phyloP scores from a whole-genome alignment of 495 filamentous ascomycete species.

The Astrothelium macrocarpum region DNA sequence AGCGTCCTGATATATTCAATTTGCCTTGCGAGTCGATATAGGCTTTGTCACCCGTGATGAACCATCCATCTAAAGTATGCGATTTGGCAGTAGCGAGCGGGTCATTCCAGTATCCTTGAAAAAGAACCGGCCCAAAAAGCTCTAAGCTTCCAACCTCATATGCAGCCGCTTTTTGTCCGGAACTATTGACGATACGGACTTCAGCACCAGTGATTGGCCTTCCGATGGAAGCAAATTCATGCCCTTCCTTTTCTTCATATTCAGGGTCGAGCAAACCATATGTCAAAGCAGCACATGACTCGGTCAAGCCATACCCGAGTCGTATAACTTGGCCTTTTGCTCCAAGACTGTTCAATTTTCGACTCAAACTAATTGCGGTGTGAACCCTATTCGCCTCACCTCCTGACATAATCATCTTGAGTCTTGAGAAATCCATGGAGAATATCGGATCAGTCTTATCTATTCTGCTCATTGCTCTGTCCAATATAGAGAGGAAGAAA shows the following conservation, averaged over 20 bases:
- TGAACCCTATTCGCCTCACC: not conserved
- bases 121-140: slow-evolving; percentile 60
- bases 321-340: not conserved
- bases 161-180: not conserved
- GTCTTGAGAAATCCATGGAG: not conserved
- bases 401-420: not conserved
- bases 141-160: not conserved
- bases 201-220: not conserved
- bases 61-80: slow-evolving; percentile 72
- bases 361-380: not conserved
- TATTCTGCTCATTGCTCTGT: not conserved
- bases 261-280: not conserved
- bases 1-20: not conserved
- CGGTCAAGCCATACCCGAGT: not conserved
- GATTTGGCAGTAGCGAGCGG: slow-evolving; percentile 65
- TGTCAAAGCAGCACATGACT: not conserved
- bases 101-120: slow-evolving; percentile 83
- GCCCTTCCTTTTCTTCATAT: not conserved
- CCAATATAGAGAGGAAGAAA: not conserved
- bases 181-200: not conserved
- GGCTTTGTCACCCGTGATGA: slow-evolving; percentile 76
- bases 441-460: not conserved
- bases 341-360: not conserved
- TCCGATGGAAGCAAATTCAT: not conserved
- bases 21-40: not conserved